phyloP scores from a whole-genome alignment of 495 filamentous ascomycete genomes.

The Melanomma pulvis-pyrius region DNA sequence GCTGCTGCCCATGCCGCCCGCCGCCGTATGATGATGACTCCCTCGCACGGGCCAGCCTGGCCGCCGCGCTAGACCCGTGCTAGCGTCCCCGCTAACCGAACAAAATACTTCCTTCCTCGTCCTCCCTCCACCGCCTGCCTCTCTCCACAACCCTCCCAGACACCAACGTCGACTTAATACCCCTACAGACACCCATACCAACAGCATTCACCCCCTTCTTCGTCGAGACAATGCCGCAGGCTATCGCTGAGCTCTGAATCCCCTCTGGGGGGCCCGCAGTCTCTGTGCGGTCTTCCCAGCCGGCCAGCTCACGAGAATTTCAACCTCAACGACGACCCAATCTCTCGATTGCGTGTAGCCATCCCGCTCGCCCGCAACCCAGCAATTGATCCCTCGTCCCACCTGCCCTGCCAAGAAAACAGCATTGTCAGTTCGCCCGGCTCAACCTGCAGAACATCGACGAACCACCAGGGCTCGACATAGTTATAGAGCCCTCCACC shows the following conservation, averaged over 20 bases:
- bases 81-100: background rate
- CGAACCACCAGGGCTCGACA: constrained; percentile 33
- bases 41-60: constrained; percentile 23
- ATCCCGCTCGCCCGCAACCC: constrained; percentile 19
- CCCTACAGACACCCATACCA: constrained; percentile 29
- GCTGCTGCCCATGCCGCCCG: too few species aligned
- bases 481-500: constrained; percentile 29
- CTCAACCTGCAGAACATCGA: constrained; percentile 30
- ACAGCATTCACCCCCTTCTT: constrained; percentile 54
- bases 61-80: too few species aligned
- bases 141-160: constrained; percentile 47
- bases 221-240: constrained; percentile 86
- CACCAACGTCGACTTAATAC: constrained; percentile 68
- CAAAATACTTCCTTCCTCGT: background rate
- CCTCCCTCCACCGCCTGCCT: background rate
- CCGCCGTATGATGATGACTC: constrained; percentile 17
- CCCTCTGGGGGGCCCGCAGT: constrained; percentile 72
- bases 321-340: constrained; percentile 80
- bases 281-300: constrained; percentile 77
- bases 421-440: constrained; percentile 31
- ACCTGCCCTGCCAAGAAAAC: constrained; percentile 24
- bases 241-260: constrained; percentile 93
- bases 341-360: constrained; percentile 56
- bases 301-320: constrained; percentile 73
- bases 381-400: constrained; percentile 26